A percentile compares a stretch with the other conserved stretches of the same genome.
These are phyloP conservation scores for Azolla pinnata DNA, from an alignment of 75 land plant species.

Conservation along the genomic window DNA sequence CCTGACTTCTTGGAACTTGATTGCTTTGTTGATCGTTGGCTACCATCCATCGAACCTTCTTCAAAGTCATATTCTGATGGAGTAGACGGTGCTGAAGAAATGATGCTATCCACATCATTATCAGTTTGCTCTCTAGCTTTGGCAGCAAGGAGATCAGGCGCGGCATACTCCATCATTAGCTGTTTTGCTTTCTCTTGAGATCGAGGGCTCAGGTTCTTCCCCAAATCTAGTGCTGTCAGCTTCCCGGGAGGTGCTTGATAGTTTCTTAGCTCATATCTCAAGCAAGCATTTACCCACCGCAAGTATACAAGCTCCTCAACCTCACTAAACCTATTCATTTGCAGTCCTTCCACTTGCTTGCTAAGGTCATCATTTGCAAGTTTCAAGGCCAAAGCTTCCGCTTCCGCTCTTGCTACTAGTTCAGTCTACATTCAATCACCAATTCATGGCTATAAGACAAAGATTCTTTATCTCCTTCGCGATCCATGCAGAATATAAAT, in stretches of 20 bases:
- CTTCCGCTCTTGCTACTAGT: conserved; percentile 50
- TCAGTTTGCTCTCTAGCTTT: conserved; percentile 55
- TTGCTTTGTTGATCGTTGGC: conserved; percentile 21
- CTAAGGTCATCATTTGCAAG: conserved; percentile 70
- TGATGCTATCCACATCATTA: conserved; percentile 64
- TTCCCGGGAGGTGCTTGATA: conserved; percentile 72
- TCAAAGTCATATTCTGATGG: conserved; percentile 80
- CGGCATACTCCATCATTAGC: conserved; percentile 83
- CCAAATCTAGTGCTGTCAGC: conserved; percentile 77
- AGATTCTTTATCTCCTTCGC: no score
- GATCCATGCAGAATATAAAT: no score
- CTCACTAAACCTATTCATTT: conserved; percentile 84
- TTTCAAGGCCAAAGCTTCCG: conserved; percentile 38
- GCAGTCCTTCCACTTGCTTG: conserved; percentile 91
- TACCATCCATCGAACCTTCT: conserved; percentile 59
- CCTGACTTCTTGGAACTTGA: conserved; percentile 57
- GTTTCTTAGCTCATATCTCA: conserved; percentile 78
- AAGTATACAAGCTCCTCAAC: conserved; percentile 94
- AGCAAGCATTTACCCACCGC: conserved; percentile 99
- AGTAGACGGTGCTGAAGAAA: conserved; percentile 61
- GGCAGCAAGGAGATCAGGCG: conserved; percentile 45
- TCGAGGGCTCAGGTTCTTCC: conserved; percentile 77
- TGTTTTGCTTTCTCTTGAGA: conserved; percentile 87
- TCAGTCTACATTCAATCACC: conserved; percentile 74
- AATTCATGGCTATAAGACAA: no score